phyloP scores from a whole-genome alignment of 352 stramenopile genomes.

The Thraustochytrium sp. region DNA sequence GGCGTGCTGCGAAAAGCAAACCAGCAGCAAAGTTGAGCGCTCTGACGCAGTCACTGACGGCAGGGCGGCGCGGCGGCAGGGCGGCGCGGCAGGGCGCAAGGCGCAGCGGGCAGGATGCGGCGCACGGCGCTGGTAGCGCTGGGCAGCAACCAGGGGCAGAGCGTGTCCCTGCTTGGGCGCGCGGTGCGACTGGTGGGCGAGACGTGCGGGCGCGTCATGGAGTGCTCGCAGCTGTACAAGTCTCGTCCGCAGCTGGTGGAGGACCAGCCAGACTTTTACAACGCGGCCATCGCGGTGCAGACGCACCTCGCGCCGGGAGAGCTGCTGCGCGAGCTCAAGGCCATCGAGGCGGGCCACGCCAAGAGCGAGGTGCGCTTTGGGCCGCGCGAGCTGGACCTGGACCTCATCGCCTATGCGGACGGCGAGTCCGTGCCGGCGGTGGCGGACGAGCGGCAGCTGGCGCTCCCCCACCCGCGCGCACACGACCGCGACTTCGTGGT shows the following conservation, averaged over 20 bases:
- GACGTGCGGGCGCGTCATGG: constrained; percentile 3
- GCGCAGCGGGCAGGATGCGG: background rate
- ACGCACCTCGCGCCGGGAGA: constrained; percentile 65
- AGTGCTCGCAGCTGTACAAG: constrained; percentile 82
- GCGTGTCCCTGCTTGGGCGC: background rate
- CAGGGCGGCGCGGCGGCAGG: too few species aligned
- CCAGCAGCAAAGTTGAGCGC: too few species aligned
- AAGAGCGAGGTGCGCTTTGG: constrained; percentile 64
- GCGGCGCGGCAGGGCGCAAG: too few species aligned
- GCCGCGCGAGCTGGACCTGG: constrained; percentile 85
- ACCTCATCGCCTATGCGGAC: constrained; percentile 85
- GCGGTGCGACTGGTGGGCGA: constrained; percentile 1
- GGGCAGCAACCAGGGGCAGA: constrained; percentile 45
- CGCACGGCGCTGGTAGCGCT: constrained; percentile 44
- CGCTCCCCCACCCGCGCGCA: constrained; percentile 88
- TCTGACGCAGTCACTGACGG: too few species aligned
- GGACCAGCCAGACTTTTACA: constrained; percentile 89
- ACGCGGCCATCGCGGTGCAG: constrained; percentile 82
- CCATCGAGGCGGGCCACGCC: background rate
- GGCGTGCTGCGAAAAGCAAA: too few species aligned
- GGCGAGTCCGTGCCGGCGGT: constrained; percentile 61
- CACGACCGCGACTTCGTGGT: constrained; percentile 94
- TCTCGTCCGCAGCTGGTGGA: constrained; percentile 87
- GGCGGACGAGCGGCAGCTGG: constrained; percentile 62
- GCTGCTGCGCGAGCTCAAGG: constrained; percentile 49